Evolutionary conservation across 345 rosid species (phyloP), one percentile per base, ranked within the genome.

Genomic region (Capsella bursapastoris): DNA sequence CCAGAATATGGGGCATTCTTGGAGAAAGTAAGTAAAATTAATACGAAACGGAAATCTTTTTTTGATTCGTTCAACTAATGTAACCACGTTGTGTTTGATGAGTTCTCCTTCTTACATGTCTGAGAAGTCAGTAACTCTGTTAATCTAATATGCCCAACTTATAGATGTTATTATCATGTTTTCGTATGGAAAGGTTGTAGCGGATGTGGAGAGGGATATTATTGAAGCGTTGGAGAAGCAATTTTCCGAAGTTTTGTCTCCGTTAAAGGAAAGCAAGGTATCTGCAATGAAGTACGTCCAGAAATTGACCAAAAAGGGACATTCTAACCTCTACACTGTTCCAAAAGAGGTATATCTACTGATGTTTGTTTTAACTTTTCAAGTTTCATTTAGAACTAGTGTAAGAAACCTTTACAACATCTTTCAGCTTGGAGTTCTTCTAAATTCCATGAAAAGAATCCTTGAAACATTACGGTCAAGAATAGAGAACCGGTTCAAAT

Each of bases 371-470:
- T 2, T 9, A 38, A 52, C 22, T 52, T 10, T 41, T 9, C 2
- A 44, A 3, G 8, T 66, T 48, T 58, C 16, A 5, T 55, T 64
- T 64, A 14, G n/a, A 49, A 49, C 32, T 49, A 5, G 12, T 12
- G 27, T 48, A 37, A 61, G 48, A 27, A 9, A 71, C 37, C 1
- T 16, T 64, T 3, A 3, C 34, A 44, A 57, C 34, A 58, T 70
- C 31, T 53, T 79, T 73, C 90, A 87, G 97, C 77, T 89, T 58
- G 98, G 96, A 51, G 82, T 90, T 82, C 75, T 93, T 68, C 78
- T 93, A 57, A 93, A 93, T 84, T 90, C 98, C 38, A 78, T 93
- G 88, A 86, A 88, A 78, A 84, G 90, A 82, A 83, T 90, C 85
- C 84, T 93, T 55, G 88, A 83, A 40, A 71, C 74, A 56, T 71